These are phyloP conservation scores for Ogataea pilisensis DNA, from an alignment of 805 yeast genomes.

Conservation along the genomic window DNA sequence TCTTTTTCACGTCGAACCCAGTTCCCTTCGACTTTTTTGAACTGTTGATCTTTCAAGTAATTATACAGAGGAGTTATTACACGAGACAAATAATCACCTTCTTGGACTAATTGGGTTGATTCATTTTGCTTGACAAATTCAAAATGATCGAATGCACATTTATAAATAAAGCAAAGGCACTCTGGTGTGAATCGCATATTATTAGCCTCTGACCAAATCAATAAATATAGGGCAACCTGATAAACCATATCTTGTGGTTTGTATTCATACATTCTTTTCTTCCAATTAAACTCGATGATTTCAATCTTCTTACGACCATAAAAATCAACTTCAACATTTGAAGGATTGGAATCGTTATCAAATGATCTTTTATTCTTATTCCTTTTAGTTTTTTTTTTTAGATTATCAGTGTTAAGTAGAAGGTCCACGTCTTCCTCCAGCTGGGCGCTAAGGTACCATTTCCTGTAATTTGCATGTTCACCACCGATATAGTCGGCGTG, in stretches of 20 bases:
- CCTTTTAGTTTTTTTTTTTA: conserved; percentile 56
- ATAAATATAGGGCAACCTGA: conserved; percentile 59
- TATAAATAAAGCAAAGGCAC: conserved; percentile 49
- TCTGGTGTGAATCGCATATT: conserved; percentile 54
- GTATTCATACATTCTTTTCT: conserved; percentile 51
- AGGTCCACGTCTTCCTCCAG: conserved; percentile 66
- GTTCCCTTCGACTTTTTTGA: conserved; percentile 49
- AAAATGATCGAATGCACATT: conserved; percentile 50
- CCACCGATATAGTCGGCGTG: conserved; percentile 96
- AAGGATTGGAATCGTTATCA: conserved; percentile 1
- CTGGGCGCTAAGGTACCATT: conserved; percentile 91
- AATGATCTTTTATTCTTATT: conserved; percentile 16
- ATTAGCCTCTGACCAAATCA: conserved; percentile 77
- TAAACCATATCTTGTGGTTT: conserved; percentile 55
- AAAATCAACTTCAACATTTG: conserved; percentile 18
- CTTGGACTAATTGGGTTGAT: conserved; percentile 16
- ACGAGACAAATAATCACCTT: conserved; percentile 32
- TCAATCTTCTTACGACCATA: conserved; percentile 37
- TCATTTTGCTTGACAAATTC: conserved; percentile 27
- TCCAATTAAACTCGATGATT: conserved; percentile 86
- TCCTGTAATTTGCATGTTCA: conserved; percentile 75
- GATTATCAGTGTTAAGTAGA: conserved; percentile 58
- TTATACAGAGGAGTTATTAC: conserved; percentile 48
- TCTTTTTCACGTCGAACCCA: conserved; percentile 65
- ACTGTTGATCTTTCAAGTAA: conserved; percentile 66